Conservation (phyloP, 2,329 filamentous ascomycete genomes). For the Sclerotinia sclerotiorum region DNA sequence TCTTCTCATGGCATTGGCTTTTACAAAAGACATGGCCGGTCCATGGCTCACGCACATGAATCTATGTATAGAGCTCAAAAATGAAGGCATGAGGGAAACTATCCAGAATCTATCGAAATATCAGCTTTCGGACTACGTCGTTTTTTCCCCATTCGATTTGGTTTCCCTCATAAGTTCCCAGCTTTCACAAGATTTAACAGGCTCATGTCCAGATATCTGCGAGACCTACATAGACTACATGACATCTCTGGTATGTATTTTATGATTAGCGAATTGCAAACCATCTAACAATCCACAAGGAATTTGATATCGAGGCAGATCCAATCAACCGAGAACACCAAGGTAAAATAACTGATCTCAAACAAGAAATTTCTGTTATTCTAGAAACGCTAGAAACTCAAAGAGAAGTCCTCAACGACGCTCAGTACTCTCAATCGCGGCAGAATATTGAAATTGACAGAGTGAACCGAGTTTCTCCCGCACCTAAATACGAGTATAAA, state of each 20-base stretch:
- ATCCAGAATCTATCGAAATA: not conserved
- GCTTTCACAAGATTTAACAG: constrained; percentile 26
- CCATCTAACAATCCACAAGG: constrained; percentile 22
- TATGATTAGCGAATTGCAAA: no score
- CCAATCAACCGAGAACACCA: constrained; percentile 32
- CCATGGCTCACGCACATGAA: constrained; percentile 19
- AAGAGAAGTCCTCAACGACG: constrained; percentile 20
- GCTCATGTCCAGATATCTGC: constrained; percentile 26
- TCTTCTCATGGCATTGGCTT: constrained; percentile 29
- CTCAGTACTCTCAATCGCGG: not conserved
- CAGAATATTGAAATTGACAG: not conserved
- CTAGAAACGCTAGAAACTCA: constrained; percentile 30
- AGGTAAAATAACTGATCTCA: constrained; percentile 29
- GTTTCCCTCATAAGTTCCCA: constrained; percentile 31
- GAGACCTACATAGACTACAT: constrained; percentile 32
- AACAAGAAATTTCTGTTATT: constrained; percentile 33
- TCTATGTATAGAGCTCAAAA: not conserved
- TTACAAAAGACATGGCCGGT: constrained; percentile 26
- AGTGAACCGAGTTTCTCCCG: not conserved
- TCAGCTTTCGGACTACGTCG: constrained; percentile 24
- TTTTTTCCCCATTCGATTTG: constrained; percentile 30
- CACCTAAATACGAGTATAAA: constrained; percentile 7
- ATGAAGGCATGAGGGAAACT: constrained; percentile 10
- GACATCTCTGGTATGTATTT: constrained; percentile 26
- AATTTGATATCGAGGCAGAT: constrained; percentile 30